Evolutionary conservation across 805 yeast species (phyloP), one percentile per base, ranked within the genome.

Genomic region (Metschnikowia kunwiensis): DNA sequence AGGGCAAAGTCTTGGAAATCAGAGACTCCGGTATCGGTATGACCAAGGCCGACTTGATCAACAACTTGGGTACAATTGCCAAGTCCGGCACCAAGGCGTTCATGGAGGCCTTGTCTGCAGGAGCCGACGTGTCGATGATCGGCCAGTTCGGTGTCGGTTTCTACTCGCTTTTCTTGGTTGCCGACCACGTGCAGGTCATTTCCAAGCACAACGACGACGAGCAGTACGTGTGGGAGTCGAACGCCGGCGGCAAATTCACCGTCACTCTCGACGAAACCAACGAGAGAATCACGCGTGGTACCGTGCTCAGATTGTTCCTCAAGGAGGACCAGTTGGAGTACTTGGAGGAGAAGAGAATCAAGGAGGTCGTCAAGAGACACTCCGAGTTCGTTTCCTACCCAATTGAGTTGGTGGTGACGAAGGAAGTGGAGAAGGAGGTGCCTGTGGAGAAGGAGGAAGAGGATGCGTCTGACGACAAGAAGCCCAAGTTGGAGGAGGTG

Each of bases 71-170:
- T 83, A 93, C 97, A 53, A 93, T 93, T 65, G 99, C 99, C 63
- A 93, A 93, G 75, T 93, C 99, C 52, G 99, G 99, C 75, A 93
- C 99, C 57, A 93, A 93, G 77, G 87, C 95, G 55, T 93, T 93
- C 71, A 93, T 93, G 98, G 98, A 93, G 75, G 98, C 98, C 53
- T 78, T 94, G 52, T 83, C 95, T 51, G 97, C 97, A 50, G 98
- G 98, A 74, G 98, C 99, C 46, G 99, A 93, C 69, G 97, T 93
- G 47, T 89, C 97, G 50, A 93, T 93, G 98, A 93, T 93, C 74
- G 99, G 99, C 80, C 98, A 93, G 76, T 93, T 93, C 77, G 99
- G 99, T 88, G 98, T 93, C 57, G 99, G 99, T 82, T 93, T 93
- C 91, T 93, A 93, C 83, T 93, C 99, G 38, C 77, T 91, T 54